Percentiles rank a stretch among this genome's conserved stretches.
These are phyloP conservation scores for Esteya vermicola DNA, from an alignment of 2,329 filamentous ascomycete genomes.

Conservation along the genomic window DNA sequence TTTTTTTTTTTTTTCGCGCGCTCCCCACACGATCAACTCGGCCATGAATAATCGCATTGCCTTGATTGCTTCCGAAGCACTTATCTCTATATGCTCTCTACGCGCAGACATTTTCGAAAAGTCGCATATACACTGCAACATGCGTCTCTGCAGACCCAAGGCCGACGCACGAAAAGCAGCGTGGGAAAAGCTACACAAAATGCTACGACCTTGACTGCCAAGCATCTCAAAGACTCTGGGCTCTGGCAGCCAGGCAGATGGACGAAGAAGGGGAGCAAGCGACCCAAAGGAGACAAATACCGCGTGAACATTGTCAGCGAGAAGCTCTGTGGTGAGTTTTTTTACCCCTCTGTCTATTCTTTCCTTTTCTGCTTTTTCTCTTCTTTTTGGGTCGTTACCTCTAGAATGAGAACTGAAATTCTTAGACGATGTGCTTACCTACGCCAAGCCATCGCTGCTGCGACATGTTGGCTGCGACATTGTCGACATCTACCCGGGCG, in stretches of 20 bases:
- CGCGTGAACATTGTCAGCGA: conserved; percentile 40
- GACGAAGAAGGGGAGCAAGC: neutral
- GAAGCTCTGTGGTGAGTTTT: conserved; percentile 30
- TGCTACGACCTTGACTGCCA: conserved; percentile 8
- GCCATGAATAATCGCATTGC: no score
- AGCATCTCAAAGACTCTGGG: conserved; percentile 8
- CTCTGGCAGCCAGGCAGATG: conserved; percentile 11
- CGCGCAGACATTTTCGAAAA: neutral
- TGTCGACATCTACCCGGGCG: conserved; percentile 73
- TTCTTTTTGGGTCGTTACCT: neutral
- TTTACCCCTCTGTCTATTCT: no score
- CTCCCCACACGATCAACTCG: no score
- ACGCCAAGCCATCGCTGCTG: conserved; percentile 53
- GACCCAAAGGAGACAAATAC: conserved; percentile 18
- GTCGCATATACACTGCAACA: neutral
- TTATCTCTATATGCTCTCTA: neutral
- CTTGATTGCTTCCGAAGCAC: neutral
- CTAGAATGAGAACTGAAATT: neutral
- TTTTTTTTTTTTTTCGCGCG: no score
- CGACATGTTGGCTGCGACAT: conserved; percentile 68
- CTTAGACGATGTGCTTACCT: conserved; percentile 53
- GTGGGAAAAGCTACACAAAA: neutral
- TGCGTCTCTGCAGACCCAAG: neutral
- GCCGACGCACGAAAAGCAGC: neutral
- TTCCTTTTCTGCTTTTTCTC: neutral